These are phyloP conservation scores for Sporothrix mexicana DNA, from an alignment of 2,329 filamentous ascomycete species.

Conservation along the genomic window DNA sequence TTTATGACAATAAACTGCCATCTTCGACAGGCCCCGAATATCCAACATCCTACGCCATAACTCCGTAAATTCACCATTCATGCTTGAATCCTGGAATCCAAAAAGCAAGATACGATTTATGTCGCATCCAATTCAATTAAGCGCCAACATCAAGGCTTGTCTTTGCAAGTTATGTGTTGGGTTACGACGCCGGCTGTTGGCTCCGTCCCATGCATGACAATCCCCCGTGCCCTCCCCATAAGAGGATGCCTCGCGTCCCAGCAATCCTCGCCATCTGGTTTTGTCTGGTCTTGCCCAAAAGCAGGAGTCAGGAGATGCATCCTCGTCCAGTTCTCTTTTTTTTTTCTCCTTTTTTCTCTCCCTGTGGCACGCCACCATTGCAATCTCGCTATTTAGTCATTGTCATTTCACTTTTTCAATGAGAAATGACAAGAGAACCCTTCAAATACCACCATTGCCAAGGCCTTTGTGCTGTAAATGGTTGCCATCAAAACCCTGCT, in stretches of 20 bases:
- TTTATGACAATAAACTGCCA: too few species aligned
- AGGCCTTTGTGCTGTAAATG: constrained; percentile 14
- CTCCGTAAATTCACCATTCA: too few species aligned
- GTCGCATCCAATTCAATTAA: not conserved
- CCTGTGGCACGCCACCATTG: constrained; percentile 8
- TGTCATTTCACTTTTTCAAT: not conserved
- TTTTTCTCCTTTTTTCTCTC: not conserved
- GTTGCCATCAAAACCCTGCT: not conserved
- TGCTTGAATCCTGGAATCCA: too few species aligned
- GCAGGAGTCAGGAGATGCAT: constrained; percentile 23
- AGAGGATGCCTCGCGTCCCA: not conserved
- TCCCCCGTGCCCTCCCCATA: not conserved
- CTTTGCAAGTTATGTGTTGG: not conserved
- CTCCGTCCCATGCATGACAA: not conserved
- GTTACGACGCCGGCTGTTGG: not conserved
- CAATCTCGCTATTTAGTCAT: not conserved
- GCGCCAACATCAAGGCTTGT: not conserved
- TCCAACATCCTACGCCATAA: too few species aligned
- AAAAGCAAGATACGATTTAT: not conserved
- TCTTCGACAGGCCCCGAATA: too few species aligned
- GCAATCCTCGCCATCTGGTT: not conserved
- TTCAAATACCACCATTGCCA: not conserved
- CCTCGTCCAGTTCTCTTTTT: not conserved
- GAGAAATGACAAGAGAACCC: not conserved
- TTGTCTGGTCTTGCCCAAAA: not conserved